phyloP scores from a whole-genome alignment of 176 grass and related monocot species.

The Phoenix dactylifera region DNA sequence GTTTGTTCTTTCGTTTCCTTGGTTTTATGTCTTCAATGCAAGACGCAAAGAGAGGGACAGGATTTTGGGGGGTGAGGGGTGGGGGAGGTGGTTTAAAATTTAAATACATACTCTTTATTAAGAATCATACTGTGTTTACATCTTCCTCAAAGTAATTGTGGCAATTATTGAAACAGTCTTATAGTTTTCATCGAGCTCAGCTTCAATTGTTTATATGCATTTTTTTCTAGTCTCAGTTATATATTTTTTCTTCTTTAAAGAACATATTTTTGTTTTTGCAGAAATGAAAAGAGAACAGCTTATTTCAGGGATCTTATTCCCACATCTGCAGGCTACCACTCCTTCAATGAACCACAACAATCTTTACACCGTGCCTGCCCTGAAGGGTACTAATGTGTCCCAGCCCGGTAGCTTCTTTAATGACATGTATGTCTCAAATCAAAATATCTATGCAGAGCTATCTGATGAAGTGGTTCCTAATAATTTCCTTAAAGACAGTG shows the following conservation, averaged over 20 bases:
- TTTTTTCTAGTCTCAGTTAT: no score
- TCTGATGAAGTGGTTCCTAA: constrained; percentile 20
- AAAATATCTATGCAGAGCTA: constrained; percentile 21
- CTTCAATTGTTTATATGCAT: no score
- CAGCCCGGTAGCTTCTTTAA: constrained; percentile 20
- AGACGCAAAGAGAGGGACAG: no score
- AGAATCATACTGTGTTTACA: no score
- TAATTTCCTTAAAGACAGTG: constrained; percentile 23
- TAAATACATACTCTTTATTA: no score
- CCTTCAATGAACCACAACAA: constrained; percentile 31
- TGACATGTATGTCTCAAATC: constrained; percentile 25
- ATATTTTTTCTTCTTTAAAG: constrained; percentile 9
- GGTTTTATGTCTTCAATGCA: no score
- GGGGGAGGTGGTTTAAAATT: no score
- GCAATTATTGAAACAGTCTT: no score
- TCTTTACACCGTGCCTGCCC: constrained; percentile 24
- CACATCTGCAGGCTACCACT: constrained; percentile 39
- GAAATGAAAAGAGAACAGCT: constrained; percentile 42
- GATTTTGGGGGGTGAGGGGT: no score
- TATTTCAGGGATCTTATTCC: constrained; percentile 39
- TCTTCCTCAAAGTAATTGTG: no score
- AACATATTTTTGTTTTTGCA: constrained; percentile 26
- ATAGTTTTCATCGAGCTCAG: no score
- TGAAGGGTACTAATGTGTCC: constrained; percentile 3
- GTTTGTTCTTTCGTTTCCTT: no score